Evolutionary conservation across 2,329 filamentous ascomycete genomes (phyloP), one percentile per base, ranked within the genome.

Genomic region (Helminthosporium solani): DNA sequence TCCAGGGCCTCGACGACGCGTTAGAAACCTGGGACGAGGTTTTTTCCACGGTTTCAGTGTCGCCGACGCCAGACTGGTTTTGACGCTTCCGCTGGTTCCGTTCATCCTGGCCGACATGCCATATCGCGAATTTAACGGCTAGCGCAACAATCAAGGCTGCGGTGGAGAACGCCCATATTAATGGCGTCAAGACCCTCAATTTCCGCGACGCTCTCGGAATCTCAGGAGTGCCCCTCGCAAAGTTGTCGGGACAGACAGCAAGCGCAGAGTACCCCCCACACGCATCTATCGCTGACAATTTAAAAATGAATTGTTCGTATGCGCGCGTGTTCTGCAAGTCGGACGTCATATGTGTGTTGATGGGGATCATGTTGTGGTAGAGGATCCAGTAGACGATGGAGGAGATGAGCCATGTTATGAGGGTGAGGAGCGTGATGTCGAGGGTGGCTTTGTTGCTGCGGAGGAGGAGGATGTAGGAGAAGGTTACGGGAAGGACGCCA

Each of bases 241-340:
- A 46, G 18, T 50, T 53, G 9, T 41, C n/a, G 6, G 54, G 56
- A 44, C 57, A 61, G 1, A 47, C 56, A 15, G 56, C 52, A 7
- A 61, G 49, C 19, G 48, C 54, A 12, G 57, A 61, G 23, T 56
- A 57, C 1, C 47, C 52, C 2, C 57, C 56, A 31, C 56, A 61
- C 6, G 48, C 52, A 27, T 55, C 50, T 20, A 59, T 42, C 2
- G 57, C 50, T 7, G 47, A 46, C 1, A 61, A 38, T 28, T 57
- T 59, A 40, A 52, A 61, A 39, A 53, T 48, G 45, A 57, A 59
- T 33, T 61, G 56, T 41, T 53, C 49, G 27, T 58, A 59, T 2
- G 53, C 54, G 3, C 40, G 33, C 20, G 41, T 46, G 20, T 37
- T 40, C 20, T 31, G 15, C 0, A 42, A 12, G 1, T 45, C 41